phyloP scores from a whole-genome alignment of 2,329 filamentous ascomycete species.

The Aureobasidium leucospermi region DNA sequence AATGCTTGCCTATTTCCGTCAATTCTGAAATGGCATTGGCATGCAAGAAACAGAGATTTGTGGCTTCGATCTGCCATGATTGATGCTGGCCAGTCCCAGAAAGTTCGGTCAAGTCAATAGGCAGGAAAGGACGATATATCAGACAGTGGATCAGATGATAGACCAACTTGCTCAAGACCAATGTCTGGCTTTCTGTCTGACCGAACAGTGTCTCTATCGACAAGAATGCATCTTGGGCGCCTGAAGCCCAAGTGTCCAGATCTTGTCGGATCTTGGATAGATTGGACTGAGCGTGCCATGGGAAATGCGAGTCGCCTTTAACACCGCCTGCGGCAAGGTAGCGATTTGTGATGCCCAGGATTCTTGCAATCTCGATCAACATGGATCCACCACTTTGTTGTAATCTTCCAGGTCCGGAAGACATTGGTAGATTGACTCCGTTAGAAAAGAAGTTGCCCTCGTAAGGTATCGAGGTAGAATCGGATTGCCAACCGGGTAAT shows the following conservation, averaged over 20 bases:
- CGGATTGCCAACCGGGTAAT: slow-evolving; percentile 66
- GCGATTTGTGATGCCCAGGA: slow-evolving; percentile 73
- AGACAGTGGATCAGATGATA: slow-evolving; percentile 84
- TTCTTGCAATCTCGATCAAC: slow-evolving; percentile 76
- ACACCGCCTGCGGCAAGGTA: slow-evolving; percentile 81
- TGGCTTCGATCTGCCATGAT: slow-evolving; percentile 88
- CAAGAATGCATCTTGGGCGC: slow-evolving; percentile 71
- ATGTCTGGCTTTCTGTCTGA: slow-evolving; percentile 67
- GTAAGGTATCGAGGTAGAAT: slow-evolving; percentile 52
- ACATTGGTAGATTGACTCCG: slow-evolving; percentile 58
- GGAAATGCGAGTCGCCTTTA: slow-evolving; percentile 83
- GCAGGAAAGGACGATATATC: slow-evolving; percentile 79
- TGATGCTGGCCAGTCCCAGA: slow-evolving; percentile 76
- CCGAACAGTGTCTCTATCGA: slow-evolving; percentile 69
- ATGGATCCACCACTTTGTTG: slow-evolving; percentile 70
- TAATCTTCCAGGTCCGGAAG: slow-evolving; percentile 50
- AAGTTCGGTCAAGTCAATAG: slow-evolving; percentile 74
- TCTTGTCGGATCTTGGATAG: slow-evolving; percentile 81
- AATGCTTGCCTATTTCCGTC: slow-evolving; percentile 68
- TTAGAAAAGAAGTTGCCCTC: slow-evolving; percentile 78
- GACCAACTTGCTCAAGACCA: slow-evolving; percentile 77
- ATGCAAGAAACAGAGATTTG: slow-evolving; percentile 78
- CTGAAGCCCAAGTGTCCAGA: slow-evolving; percentile 76
- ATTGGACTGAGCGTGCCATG: slow-evolving; percentile 80
- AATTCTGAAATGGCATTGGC: slow-evolving; percentile 82